Conservation (phyloP, 2,329 filamentous ascomycete genomes). For the Dothistroma pini region DNA sequence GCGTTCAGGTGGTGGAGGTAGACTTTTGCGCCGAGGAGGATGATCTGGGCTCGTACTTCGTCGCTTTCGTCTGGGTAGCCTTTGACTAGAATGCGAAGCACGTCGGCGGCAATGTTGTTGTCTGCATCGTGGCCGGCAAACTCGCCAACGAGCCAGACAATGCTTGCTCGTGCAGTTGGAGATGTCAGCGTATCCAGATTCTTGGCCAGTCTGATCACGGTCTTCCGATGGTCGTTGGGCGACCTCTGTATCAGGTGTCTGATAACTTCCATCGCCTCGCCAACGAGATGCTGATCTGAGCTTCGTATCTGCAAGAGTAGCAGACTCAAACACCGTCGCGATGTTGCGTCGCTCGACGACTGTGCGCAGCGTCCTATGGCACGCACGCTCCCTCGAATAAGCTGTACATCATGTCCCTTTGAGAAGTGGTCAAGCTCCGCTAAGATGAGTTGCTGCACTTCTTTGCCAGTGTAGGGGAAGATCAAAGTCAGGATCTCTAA, state of each 20-base stretch:
- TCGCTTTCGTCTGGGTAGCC: conserved; percentile 82
- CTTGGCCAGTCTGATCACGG: conserved; percentile 83
- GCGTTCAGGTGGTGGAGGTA: conserved; percentile 84
- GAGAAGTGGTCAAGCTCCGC: conserved; percentile 95
- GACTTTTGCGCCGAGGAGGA: conserved; percentile 91
- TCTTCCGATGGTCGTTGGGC: conserved; percentile 73
- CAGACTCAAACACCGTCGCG: conserved; percentile 74
- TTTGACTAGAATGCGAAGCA: conserved; percentile 81
- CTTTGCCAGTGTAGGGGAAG: conserved; percentile 74
- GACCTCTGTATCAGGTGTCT: conserved; percentile 93
- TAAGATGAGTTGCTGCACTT: conserved; percentile 80
- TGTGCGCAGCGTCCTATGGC: conserved; percentile 94
- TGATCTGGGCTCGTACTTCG: conserved; percentile 82
- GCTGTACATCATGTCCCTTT: conserved; percentile 64
- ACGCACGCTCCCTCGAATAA: conserved; percentile 84
- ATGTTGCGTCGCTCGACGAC: conserved; percentile 61
- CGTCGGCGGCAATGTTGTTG: conserved; percentile 89
- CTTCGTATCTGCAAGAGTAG: conserved; percentile 85
- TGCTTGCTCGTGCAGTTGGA: conserved; percentile 83
- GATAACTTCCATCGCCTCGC: conserved; percentile 91
- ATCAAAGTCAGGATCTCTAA: conserved; percentile 86
- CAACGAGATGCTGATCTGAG: conserved; percentile 80
- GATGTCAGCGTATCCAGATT: conserved; percentile 87
- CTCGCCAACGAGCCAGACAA: conserved; percentile 96
- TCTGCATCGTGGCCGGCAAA: conserved; percentile 73